Evolutionary conservation across 345 rosid genomes (phyloP), one percentile per base, ranked within the genome.

Genomic region (Acer negundo): DNA sequence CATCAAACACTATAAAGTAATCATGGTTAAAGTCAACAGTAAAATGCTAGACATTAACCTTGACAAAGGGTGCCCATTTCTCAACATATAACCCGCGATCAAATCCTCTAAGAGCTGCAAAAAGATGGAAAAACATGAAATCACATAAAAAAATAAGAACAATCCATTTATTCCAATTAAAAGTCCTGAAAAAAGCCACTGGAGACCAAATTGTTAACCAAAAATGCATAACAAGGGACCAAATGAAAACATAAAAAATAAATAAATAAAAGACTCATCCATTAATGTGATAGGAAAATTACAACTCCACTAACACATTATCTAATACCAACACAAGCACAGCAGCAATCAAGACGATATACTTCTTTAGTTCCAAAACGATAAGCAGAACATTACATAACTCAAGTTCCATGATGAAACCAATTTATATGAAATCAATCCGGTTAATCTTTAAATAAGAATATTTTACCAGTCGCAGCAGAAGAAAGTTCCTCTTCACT

Each of bases 51-150:
- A 69, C 70, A 55, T 63, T 53, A 63, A 91, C 93, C 94, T 96
- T 96, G 26, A 92, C 79, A 73, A 96, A 96, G 8, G 97, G 89
- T 72, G 94, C 94, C 97, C 98, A 92, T 86, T 94, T 94, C 89
- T 96, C 98, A n/a, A 92, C 87, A 79, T 96, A 96, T 75, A 96
- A 78, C 70, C 92, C 97, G 72, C 87, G 91, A 78, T 66, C 78
- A 62, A 84, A 84, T 75, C 97, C 99, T 83, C 99, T 97, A 85
- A 96, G 98, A 79, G 84, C 98, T 96, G 89, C 55, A 73, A 40
- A 70, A 20, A 31, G 9, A 55, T 42, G 38, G 76, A 78, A 38
- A 35, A 66, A 0, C 17, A 35, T 70, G 58, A 77, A 61, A 66
- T 24, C 35, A 20, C 58, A 15, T 49, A 58, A 42, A 3, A n/a